Evolutionary conservation across 805 yeast species (phyloP).

Genomic region (Clavispora fructus): DNA sequence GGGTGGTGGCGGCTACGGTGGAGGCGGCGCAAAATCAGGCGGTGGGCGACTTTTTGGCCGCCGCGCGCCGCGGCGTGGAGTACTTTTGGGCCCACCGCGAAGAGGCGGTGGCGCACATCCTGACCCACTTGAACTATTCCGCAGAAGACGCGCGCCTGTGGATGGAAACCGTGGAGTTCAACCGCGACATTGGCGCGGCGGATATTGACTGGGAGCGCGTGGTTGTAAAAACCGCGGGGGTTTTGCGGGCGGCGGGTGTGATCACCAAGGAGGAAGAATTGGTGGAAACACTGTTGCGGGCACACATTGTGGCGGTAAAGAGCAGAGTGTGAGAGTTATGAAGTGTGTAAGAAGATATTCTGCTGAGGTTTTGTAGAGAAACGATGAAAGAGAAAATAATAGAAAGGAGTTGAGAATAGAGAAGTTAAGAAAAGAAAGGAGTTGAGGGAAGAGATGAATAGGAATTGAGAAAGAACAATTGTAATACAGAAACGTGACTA

Average conservation of each 20-base stretch:
- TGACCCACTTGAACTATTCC: slow-evolving; percentile 66
- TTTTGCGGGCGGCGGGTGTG: slow-evolving; percentile 64
- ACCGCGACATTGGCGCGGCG: slow-evolving; percentile 31
- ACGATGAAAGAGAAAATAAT: no score
- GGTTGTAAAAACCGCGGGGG: slow-evolving; percentile 48
- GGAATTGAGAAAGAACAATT: no score
- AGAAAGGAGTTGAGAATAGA: no score
- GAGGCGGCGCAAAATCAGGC: slow-evolving; percentile 28
- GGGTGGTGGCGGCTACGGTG: slow-evolving; percentile 65
- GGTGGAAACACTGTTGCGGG: slow-evolving; percentile 23
- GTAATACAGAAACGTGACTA: no score
- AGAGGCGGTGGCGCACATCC: slow-evolving; percentile 63
- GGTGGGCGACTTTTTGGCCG: slow-evolving; percentile 39
- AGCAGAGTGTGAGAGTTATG: no score
- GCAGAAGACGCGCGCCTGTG: slow-evolving; percentile 75
- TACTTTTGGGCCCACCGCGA: slow-evolving; percentile 58
- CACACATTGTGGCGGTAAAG: slow-evolving; percentile 9
- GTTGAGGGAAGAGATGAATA: no score
- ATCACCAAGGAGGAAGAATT: slow-evolving; percentile 26
- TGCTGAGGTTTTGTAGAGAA: no score
- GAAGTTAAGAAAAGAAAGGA: no score
- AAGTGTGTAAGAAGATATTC: no score
- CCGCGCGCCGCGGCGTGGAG: slow-evolving; percentile 61
- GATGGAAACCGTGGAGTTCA: slow-evolving; percentile 73
- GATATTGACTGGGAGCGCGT: slow-evolving; percentile 47